Conservation (phyloP, 202 grass and related monocot genomes). For the Thinopyrum obtusiflorum region DNA sequence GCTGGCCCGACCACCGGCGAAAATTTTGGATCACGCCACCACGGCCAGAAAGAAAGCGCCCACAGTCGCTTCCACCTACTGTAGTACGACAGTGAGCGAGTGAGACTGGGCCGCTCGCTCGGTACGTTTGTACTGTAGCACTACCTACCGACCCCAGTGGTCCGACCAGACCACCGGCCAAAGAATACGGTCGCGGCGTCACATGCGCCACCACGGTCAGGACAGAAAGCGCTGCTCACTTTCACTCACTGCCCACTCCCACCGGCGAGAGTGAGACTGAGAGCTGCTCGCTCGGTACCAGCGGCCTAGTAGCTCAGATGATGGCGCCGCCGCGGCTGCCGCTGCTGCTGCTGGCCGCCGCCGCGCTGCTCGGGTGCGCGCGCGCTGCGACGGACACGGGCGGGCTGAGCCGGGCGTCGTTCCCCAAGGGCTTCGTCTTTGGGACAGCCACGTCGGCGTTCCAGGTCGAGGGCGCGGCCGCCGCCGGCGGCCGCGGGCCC, state of each 20-base stretch:
- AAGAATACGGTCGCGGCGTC: background rate
- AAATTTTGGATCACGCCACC: background rate
- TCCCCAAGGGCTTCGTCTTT: conserved; percentile 76
- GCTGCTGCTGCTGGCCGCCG: background rate
- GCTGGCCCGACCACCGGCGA: background rate
- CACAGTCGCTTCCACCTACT: background rate
- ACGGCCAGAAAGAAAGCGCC: background rate
- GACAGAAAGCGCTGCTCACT: background rate
- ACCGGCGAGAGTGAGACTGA: background rate
- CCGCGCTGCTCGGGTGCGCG: conserved; percentile 3
- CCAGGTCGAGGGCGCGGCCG: conserved; percentile 80
- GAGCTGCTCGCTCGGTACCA: background rate
- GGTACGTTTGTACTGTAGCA: background rate
- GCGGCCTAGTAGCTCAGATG: background rate
- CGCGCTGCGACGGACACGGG: conserved; percentile 29
- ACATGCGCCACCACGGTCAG: background rate
- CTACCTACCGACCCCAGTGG: no score
- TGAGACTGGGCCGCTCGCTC: background rate
- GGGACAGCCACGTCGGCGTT: conserved; percentile 79
- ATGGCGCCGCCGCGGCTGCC: background rate
- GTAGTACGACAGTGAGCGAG: no score
- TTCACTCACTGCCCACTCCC: background rate
- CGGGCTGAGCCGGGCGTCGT: conserved; percentile 50
- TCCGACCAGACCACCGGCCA: background rate
- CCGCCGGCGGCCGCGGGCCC: conserved; percentile 60